Conservation (phyloP, 805 yeast species). For the Trichomonascus vanleenenianus region DNA sequence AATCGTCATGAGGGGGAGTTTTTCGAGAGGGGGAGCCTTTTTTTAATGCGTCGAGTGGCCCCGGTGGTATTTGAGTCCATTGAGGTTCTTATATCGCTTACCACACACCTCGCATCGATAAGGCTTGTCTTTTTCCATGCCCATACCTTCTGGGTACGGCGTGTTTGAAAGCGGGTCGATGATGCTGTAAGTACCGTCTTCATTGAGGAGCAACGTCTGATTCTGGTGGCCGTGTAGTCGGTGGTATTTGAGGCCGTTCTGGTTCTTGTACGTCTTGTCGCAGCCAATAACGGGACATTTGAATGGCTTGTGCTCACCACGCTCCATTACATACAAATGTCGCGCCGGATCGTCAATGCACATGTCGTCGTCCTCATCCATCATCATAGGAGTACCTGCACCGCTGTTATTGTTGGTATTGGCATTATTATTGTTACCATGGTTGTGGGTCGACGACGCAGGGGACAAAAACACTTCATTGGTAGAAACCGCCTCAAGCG, state of each 20-base stretch:
- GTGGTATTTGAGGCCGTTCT: slow-evolving; percentile 94
- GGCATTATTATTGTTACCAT: not conserved
- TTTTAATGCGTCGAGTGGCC: slow-evolving; percentile 94
- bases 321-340: slow-evolving; percentile 85
- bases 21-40: too few species aligned
- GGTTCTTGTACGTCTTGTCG: slow-evolving; percentile 94
- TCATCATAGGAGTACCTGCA: slow-evolving; percentile 29
- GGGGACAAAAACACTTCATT: slow-evolving; percentile 75
- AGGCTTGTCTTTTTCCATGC: slow-evolving; percentile 95
- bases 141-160: slow-evolving; percentile 89
- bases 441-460: slow-evolving; percentile 6
- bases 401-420: not conserved
- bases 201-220: slow-evolving; percentile 81
- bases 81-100: slow-evolving; percentile 89
- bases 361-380: slow-evolving; percentile 52
- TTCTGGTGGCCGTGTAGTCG: slow-evolving; percentile 95
- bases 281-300: slow-evolving; percentile 98
- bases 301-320: slow-evolving; percentile 88
- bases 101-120: slow-evolving; percentile 98
- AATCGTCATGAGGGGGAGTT: too few species aligned
- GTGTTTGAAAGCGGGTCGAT: slow-evolving; percentile 77
- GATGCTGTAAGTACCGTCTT: slow-evolving; percentile 87
- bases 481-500: slow-evolving; percentile 84
- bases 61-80: slow-evolving; percentile 93
- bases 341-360: slow-evolving; percentile 97